These are phyloP conservation scores for Neurospora sp. DNA, from an alignment of 495 filamentous ascomycete species.

Conservation along the genomic window DNA sequence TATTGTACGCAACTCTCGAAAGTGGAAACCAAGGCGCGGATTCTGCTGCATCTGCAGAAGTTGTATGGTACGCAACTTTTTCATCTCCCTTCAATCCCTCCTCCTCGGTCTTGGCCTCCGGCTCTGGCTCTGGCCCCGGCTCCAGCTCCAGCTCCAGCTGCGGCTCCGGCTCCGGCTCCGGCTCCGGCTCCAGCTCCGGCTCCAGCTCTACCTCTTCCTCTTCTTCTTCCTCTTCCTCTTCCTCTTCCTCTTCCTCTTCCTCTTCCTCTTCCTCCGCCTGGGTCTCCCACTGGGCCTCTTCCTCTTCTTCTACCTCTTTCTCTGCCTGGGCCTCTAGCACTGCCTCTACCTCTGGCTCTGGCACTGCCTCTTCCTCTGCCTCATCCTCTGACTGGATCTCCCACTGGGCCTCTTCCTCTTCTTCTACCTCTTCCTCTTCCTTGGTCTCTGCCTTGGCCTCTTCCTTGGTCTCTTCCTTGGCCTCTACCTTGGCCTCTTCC, in stretches of 20 bases:
- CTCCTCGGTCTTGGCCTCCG: not conserved
- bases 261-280: not conserved
- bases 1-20: not conserved
- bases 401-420: not conserved
- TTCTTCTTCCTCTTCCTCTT: no score
- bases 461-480: no score
- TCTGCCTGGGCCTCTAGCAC: no score
- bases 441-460: no score
- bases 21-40: not conserved
- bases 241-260: no score
- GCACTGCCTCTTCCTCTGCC: not conserved
- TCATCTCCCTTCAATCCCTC: not conserved
- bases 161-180: not conserved
- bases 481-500: accelerated
- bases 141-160: no score
- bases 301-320: no score
- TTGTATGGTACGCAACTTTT: not conserved
- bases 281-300: no score
- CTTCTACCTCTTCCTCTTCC: not conserved
- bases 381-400: not conserved
- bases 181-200: no score
- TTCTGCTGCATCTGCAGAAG: not conserved
- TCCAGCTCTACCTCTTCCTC: no score
- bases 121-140: not conserved
- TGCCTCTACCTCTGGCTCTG: not conserved